Evolutionary conservation across 179 eudicot genomes (phyloP).

Genomic region (Spinacia oleracea): DNA sequence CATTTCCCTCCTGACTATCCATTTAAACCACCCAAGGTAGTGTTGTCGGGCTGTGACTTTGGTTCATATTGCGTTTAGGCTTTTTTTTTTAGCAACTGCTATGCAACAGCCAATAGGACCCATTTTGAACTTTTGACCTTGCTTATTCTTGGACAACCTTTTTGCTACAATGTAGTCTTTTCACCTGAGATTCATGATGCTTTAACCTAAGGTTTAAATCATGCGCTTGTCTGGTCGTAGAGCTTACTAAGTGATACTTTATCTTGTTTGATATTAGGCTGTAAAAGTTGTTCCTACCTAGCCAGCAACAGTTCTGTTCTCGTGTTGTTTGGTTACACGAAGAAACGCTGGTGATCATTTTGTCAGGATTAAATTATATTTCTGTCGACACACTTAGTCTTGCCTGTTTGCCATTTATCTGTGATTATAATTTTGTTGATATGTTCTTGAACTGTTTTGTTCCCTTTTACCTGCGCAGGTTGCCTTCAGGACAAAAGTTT

Average conservation of each 20-base stretch:
- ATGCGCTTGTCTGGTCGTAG: background rate
- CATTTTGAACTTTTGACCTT: background rate
- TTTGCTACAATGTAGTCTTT: no score
- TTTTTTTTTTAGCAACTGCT: background rate
- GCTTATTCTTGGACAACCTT: background rate
- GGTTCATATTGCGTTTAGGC: no score
- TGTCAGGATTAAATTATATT: background rate
- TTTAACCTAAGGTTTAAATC: background rate
- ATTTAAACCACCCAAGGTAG: conserved; percentile 46
- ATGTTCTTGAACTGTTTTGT: background rate
- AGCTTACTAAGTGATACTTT: background rate
- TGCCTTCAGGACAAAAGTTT: conserved; percentile 54
- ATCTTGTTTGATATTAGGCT: background rate
- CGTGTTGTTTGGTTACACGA: background rate
- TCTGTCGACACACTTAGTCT: background rate
- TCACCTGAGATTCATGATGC: background rate
- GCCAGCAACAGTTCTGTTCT: background rate
- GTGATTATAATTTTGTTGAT: background rate
- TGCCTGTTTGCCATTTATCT: background rate
- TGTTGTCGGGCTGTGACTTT: background rate
- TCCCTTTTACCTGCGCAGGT: conserved; percentile 29
- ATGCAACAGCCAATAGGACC: background rate
- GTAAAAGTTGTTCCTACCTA: background rate
- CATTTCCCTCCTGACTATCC: conserved; percentile 49
- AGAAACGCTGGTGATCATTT: background rate